phyloP scores from a whole-genome alignment of 208 protist species.

The Crithidia acanthocephali region DNA sequence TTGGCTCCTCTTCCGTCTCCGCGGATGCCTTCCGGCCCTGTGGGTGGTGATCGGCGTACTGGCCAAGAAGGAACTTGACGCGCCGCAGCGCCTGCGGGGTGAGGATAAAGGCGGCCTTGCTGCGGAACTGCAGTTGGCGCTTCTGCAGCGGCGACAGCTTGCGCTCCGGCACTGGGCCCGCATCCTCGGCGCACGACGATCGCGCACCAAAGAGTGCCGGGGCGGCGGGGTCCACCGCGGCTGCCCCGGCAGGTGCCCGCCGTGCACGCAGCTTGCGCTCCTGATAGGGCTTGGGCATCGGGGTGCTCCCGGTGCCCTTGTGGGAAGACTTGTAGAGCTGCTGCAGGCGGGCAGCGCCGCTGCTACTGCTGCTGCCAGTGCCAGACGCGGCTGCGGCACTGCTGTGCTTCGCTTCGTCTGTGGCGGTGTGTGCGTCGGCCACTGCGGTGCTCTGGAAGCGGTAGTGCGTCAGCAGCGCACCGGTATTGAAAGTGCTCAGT shows the following conservation, averaged over 20 bases:
- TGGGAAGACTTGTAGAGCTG: conserved; percentile 84
- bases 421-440: neutral
- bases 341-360: conserved; percentile 25
- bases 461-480: neutral
- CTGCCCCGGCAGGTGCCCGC: neutral
- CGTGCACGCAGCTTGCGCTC: conserved; percentile 17
- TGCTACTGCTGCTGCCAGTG: conserved; percentile 2
- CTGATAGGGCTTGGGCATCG: conserved; percentile 41
- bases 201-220: conserved; percentile 38
- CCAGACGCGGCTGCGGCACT: neutral
- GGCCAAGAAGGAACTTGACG: conserved; percentile 74
- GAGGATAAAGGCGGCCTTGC: conserved; percentile 86
- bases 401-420: neutral
- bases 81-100: conserved; percentile 83
- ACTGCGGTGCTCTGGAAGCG: conserved; percentile 18
- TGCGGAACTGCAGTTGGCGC: conserved; percentile 74
- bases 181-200: conserved; percentile 83
- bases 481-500: neutral
- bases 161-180: conserved; percentile 62
- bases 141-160: conserved; percentile 79
- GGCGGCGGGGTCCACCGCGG: neutral
- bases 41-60: conserved; percentile 30
- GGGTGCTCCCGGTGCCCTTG: conserved; percentile 57
- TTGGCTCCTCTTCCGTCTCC: neutral
- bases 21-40: neutral